Evolutionary conservation across 306 rosid species (phyloP), one percentile per base, ranked within the genome.

Genomic region (Dalbergia oliveri): DNA sequence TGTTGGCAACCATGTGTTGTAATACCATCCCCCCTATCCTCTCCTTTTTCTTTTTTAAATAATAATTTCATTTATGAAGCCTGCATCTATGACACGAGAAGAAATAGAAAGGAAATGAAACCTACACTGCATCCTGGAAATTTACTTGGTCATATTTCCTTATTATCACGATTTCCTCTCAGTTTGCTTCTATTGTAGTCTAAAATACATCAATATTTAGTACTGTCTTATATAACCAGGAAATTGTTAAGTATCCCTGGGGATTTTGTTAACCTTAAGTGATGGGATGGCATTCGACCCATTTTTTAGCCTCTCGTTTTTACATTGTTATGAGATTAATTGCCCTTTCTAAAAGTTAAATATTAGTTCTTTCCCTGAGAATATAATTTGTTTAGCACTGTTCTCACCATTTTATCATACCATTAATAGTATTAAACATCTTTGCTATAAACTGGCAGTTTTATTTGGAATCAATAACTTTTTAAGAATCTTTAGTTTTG

Each of bases 1-100:
- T 58, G 80, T 79, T 9, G 76, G 66, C 84, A 75, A 54, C 79
- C 82, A 43, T 44, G 75, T 79, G 84, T 84, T 84, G 87, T 84
- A 80, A 84, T 58, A 5, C n/a, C 35, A 13, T 6, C 0, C 43
- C 44, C 41, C 14, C 23, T 21, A 0, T 21, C 23, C 23, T 21
- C 23, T 21, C 23, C 23, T 1, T 21, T 21, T 21, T 21, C 1
- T 21, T 21, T 21, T 26, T 26, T 26, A 26, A 26, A 67, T 44
- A 34, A 8, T 61, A 68, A 50, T 53, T 74, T 74, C 45, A 23
- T 12, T 70, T 68, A 16, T 54, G n/a, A 45, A 68, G 69, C 69
- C 57, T 67, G 78, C 75, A 51, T 51, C 74, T 35, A 64, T 66
- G 77, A 79, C 74, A 23, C 68, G 81, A 50, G 13, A 51, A 41